phyloP scores from a whole-genome alignment of 305 asterid genomes.

The Withania somnifera region DNA sequence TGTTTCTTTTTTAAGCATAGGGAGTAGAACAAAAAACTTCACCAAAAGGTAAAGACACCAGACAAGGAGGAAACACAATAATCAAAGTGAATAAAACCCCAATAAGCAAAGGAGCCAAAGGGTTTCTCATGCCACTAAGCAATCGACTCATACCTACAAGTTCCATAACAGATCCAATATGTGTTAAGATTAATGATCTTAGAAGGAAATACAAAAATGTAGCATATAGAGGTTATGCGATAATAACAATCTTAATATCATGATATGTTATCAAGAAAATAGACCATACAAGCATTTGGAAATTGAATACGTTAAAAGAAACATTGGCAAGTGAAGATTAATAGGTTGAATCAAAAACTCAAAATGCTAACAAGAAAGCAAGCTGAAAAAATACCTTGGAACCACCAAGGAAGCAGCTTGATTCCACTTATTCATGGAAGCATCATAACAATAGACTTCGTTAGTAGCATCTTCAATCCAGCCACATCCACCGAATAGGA shows the following conservation, averaged over 20 bases:
- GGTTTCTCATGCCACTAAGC: not conserved
- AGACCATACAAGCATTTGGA: not conserved
- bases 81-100: not conserved
- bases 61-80: not conserved
- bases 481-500: conserved; percentile 80
- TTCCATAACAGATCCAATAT: not conserved
- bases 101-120: not conserved
- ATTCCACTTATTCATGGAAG: conserved; percentile 43
- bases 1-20: too few relatives aligned
- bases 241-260: too few relatives aligned
- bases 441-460: conserved; percentile 62
- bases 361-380: not conserved
- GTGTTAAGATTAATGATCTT: not conserved
- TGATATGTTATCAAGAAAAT: not conserved
- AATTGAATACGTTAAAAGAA: not conserved
- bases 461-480: conserved; percentile 71
- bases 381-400: conserved; percentile 38
- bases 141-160: not conserved
- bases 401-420: conserved; percentile 42
- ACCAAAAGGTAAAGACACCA: not conserved
- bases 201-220: not conserved
- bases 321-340: not conserved
- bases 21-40: not conserved
- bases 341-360: not conserved
- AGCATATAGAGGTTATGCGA: not conserved